Conservation (phyloP, 2,329 filamentous ascomycete genomes). For the Aspergillus caelatus region DNA sequence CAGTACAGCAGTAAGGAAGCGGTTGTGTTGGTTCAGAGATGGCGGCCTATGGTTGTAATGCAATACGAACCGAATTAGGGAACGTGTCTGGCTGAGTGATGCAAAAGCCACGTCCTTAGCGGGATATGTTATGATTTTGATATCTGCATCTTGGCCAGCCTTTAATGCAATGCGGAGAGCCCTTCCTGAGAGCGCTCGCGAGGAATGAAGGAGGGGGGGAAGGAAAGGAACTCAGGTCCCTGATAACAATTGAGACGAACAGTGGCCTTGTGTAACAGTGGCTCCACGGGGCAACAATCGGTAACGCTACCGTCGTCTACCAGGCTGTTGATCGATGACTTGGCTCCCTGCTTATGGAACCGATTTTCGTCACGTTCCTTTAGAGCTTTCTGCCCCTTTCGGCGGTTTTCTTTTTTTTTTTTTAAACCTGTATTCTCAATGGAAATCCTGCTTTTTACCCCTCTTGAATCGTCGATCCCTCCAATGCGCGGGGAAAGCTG, state of each 20-base stretch:
- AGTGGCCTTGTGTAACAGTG: conserved; percentile 26
- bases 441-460: conserved; percentile 24
- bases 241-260: conserved; percentile 27
- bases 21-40: conserved; percentile 30
- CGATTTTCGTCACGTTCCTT: conserved; percentile 19
- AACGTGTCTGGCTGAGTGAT: conserved; percentile 34
- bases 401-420: conserved; percentile 23
- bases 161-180: conserved; percentile 44
- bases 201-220: conserved; percentile 20
- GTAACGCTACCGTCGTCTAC: conserved; percentile 15
- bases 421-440: conserved; percentile 21
- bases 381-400: conserved; percentile 15
- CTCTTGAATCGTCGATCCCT: conserved; percentile 33
- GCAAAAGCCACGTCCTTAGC: conserved; percentile 44
- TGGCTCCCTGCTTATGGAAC: conserved; percentile 17
- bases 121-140: conserved; percentile 42
- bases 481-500: conserved; percentile 39
- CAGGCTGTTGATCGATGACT: conserved; percentile 15
- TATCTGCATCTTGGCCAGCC: conserved; percentile 48
- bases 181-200: conserved; percentile 45
- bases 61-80: conserved; percentile 35
- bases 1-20: conserved; percentile 32
- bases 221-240: conserved; percentile 24
- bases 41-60: conserved; percentile 29
- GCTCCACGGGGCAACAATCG: conserved; percentile 15